phyloP scores from a whole-genome alignment of 1,284 basidiomycete genomes.

The Rhodotorula glutinis region DNA sequence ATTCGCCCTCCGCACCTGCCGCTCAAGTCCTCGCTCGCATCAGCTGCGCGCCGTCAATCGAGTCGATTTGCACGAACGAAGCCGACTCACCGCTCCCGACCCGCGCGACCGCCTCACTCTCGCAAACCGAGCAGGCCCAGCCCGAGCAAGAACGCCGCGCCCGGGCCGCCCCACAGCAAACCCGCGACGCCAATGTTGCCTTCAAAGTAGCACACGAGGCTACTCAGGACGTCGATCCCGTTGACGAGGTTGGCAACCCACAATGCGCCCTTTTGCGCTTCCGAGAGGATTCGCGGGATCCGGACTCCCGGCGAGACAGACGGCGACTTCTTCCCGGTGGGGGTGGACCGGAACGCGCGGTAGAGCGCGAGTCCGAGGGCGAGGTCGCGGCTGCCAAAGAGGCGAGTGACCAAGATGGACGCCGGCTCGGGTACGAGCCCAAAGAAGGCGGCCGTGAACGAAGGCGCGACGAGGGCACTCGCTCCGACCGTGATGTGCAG shows the following conservation, averaged over 20 bases:
- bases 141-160: background rate
- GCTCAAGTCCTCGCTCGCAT: no score
- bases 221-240: background rate
- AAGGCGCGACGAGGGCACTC: background rate
- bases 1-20: no score
- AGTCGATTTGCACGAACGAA: no score
- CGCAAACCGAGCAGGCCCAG: background rate
- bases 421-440: background rate
- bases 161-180: background rate
- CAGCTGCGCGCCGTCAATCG: no score
- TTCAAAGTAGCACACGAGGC: background rate
- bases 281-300: no score
- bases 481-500: background rate
- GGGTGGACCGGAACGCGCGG: no score
- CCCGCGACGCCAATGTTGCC: background rate
- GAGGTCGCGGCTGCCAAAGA: slow-evolving; percentile 4
- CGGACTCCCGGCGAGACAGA: no score
- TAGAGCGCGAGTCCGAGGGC: background rate
- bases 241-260: background rate
- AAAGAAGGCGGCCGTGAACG: background rate
- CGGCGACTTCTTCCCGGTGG: no score
- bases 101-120: no score
- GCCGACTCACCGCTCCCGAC: no score
- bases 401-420: background rate
- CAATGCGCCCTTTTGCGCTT: background rate